Conservation (phyloP, 345 rosid genomes). For the Geranium rotundifolium region DNA sequence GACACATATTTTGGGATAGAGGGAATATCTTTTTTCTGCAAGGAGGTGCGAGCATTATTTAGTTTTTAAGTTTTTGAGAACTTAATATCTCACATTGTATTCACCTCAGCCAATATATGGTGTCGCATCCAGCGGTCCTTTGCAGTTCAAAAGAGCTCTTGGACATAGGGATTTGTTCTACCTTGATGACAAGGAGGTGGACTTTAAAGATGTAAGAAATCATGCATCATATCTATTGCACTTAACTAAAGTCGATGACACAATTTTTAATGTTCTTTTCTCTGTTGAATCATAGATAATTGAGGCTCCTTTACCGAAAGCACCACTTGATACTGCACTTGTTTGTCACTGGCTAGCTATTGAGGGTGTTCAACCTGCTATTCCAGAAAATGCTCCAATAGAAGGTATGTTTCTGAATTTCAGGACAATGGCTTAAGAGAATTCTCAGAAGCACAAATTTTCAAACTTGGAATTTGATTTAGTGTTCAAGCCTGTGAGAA, state of each 20-base stretch:
- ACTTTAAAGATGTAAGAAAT: conserved; percentile 81
- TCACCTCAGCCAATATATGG: conserved; percentile 75
- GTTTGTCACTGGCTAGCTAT: conserved; percentile 96
- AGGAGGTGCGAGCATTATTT: neutral
- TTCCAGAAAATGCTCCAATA: conserved; percentile 88
- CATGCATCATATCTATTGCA: conserved; percentile 1
- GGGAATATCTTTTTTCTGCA: neutral
- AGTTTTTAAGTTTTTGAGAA: neutral
- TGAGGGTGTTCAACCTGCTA: conserved; percentile 93
- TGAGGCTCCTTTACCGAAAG: conserved; percentile 94
- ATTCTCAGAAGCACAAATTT: conserved; percentile 1
- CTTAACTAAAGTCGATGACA: conserved; percentile 5
- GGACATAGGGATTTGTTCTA: conserved; percentile 87
- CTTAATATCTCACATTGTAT: conserved; percentile 8
- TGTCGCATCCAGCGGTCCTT: conserved; percentile 60
- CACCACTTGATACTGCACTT: conserved; percentile 79
- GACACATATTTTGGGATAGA: too few species aligned
- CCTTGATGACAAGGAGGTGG: conserved; percentile 83
- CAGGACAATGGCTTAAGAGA: conserved; percentile 1
- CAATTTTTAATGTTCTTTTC: conserved; percentile 6
- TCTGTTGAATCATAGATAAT: conserved; percentile 46
- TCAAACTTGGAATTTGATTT: neutral
- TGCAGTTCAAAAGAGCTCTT: conserved; percentile 78
- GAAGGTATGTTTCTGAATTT: conserved; percentile 45
- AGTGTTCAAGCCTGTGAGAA: neutral